Base-by-base conservation (phyloP, 1,139 yeast species). In the Scheffersomyces stambukii region DNA sequence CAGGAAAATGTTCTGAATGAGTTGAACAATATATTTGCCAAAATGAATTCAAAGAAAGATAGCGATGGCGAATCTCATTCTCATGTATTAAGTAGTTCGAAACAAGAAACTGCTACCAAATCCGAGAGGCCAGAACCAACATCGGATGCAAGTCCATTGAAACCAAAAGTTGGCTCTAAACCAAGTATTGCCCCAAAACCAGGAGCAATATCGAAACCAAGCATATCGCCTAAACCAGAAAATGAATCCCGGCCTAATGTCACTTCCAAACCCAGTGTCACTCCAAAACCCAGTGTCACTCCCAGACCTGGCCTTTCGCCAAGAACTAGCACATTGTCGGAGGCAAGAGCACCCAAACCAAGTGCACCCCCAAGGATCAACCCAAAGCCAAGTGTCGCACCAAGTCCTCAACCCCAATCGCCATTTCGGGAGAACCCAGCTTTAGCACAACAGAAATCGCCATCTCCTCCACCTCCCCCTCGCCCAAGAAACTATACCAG, bases 391-490 rank as follows among this genome's bases (percentile, higher is more conserved):
- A n/a, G n/a, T n/a, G n/a, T n/a, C n/a, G n/a, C n/a, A n/a, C n/a
- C n/a, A n/a, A n/a, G n/a, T n/a, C n/a, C n/a, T n/a, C n/a, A n/a
- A n/a, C n/a, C n/a, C n/a, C n/a, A n/a, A n/a, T n/a, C n/a, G n/a
- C n/a, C n/a, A n/a, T n/a, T n/a, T n/a, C n/a, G n/a, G n/a, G n/a
- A n/a, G n/a, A n/a, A n/a, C n/a, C 13, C 33, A 36, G 19, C 19
- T 8, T n/a, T n/a, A 4, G 19, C 19, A 3, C 19, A 16, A 3
- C 19, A 3, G 16, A 22, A 24, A 12, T 14, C 27, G 6, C 21
- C 52, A 29, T 39, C 53, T 1, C 53, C 61, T 3, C 67, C 70
- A 10, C 66, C 68, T 2, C 64, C 64, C 0, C 66, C 66, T 4
- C 62, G 64, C 5, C 38, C 59, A 1, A 42, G 69, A 33, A 59